These are phyloP conservation scores for Colletotrichum magnum DNA, from an alignment of 2,329 filamentous ascomycete genomes.

Conservation along the genomic window DNA sequence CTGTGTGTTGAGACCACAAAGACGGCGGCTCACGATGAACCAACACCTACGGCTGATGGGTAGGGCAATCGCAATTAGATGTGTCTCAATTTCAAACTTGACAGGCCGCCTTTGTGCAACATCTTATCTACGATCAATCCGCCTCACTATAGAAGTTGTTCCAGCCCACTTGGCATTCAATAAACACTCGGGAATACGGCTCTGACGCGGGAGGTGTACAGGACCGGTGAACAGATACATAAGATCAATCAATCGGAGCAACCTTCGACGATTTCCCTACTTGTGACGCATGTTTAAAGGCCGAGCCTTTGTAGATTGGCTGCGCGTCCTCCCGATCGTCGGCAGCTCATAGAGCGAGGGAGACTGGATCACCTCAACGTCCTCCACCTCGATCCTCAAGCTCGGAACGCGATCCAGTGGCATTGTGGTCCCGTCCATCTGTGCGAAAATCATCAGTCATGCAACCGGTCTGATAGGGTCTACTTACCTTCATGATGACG, in stretches of 20 bases:
- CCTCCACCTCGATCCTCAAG: slow-evolving; percentile 54
- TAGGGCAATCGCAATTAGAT: background rate
- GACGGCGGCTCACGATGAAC: background rate
- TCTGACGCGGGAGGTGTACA: background rate
- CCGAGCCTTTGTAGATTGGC: slow-evolving; percentile 12
- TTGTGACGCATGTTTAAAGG: background rate
- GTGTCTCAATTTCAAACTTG: slow-evolving; percentile 23
- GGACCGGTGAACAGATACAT: too few relatives aligned
- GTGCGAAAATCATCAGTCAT: slow-evolving; percentile 13
- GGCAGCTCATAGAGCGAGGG: slow-evolving; percentile 47
- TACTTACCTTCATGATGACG: slow-evolving; percentile 51
- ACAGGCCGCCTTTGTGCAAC: slow-evolving; percentile 8
- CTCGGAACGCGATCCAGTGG: slow-evolving; percentile 49
- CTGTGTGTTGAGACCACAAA: background rate
- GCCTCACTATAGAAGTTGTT: background rate
- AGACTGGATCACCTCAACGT: slow-evolving; percentile 48
- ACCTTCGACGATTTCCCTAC: too few relatives aligned
- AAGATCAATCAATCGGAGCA: too few relatives aligned
- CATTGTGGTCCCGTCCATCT: slow-evolving; percentile 52
- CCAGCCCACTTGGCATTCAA: too few relatives aligned
- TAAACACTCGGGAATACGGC: background rate
- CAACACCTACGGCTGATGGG: background rate
- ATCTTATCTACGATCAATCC: slow-evolving; percentile 2
- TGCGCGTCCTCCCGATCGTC: slow-evolving; percentile 41
- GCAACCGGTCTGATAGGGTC: background rate